These are phyloP conservation scores for Rosa chinensis DNA, from an alignment of 306 rosid species.

Conservation along the genomic window DNA sequence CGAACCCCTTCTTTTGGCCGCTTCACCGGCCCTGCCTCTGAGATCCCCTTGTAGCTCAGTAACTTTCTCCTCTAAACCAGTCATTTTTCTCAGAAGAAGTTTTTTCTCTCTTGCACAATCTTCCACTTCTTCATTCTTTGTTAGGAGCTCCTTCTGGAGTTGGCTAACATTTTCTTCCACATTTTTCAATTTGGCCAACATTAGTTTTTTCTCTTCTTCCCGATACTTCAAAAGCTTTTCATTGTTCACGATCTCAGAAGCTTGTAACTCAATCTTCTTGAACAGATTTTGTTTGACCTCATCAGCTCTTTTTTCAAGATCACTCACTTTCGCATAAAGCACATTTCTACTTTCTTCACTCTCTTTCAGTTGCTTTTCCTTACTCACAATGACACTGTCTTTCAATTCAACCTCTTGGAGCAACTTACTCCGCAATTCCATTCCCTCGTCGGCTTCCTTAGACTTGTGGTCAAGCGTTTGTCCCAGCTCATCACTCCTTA, in stretches of 20 bases:
- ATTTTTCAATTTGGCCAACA: slow-evolving; percentile 34
- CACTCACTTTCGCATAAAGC: slow-evolving; percentile 27
- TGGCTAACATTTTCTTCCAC: slow-evolving; percentile 38
- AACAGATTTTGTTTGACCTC: slow-evolving; percentile 30
- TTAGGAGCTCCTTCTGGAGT: slow-evolving; percentile 30
- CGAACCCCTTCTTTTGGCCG: slow-evolving; percentile 25
- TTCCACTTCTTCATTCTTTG: slow-evolving; percentile 38
- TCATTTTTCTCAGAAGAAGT: slow-evolving; percentile 33
- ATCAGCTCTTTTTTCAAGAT: slow-evolving; percentile 35
- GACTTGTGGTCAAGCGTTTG: slow-evolving; percentile 33
- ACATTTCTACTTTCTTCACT: slow-evolving; percentile 40
- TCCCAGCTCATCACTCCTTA: slow-evolving; percentile 42
- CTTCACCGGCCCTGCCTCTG: slow-evolving; percentile 19
- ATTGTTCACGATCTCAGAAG: slow-evolving; percentile 33
- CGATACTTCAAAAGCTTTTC: slow-evolving; percentile 29
- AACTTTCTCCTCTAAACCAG: slow-evolving; percentile 39
- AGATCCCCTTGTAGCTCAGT: slow-evolving; percentile 36
- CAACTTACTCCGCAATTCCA: slow-evolving; percentile 47
- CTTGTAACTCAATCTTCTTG: slow-evolving; percentile 28
- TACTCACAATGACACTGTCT: slow-evolving; percentile 31
- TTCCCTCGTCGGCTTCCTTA: slow-evolving; percentile 47
- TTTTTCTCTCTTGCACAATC: slow-evolving; percentile 44
- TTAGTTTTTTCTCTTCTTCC: slow-evolving; percentile 43
- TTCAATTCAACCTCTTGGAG: slow-evolving; percentile 42
- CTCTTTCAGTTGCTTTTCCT: slow-evolving; percentile 37